Percentiles rank a stretch among this genome's conserved stretches.
Conservation (phyloP, 305 asterid genomes). For the Fraxinus xanthoxyloides region DNA sequence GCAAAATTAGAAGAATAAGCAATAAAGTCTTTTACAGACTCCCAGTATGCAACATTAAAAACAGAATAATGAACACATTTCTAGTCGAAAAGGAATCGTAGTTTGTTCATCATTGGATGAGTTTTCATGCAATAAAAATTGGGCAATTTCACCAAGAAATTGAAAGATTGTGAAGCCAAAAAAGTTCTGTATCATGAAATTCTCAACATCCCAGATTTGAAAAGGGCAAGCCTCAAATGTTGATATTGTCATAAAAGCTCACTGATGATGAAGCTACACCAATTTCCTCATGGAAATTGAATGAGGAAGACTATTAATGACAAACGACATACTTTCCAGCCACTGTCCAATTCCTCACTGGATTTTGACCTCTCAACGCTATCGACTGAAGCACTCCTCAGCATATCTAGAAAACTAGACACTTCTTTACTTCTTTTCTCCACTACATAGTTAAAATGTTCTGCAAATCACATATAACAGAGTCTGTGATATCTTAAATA, state of each 20-base stretch:
- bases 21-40: background rate
- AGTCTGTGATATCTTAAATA: background rate
- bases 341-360: slow-evolving; percentile 36
- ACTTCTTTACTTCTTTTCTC: slow-evolving; percentile 67
- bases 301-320: background rate
- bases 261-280: background rate
- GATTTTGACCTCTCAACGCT: slow-evolving; percentile 36
- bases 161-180: background rate
- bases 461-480: slow-evolving; percentile 40
- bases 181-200: background rate
- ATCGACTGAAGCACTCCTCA: slow-evolving; percentile 65
- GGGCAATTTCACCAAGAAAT: background rate
- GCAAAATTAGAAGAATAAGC: slow-evolving; percentile 19
- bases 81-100: background rate
- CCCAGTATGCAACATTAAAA: background rate
- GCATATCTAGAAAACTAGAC: slow-evolving; percentile 59
- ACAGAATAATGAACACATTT: background rate
- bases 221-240: background rate
- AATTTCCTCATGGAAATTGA: background rate
- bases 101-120: background rate
- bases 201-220: background rate
- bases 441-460: slow-evolving; percentile 41
- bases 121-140: background rate
- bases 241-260: background rate
- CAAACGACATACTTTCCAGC: slow-evolving; percentile 68